phyloP scores from a whole-genome alignment of 2,329 filamentous ascomycete species.

The Colletotrichum spaethianum region DNA sequence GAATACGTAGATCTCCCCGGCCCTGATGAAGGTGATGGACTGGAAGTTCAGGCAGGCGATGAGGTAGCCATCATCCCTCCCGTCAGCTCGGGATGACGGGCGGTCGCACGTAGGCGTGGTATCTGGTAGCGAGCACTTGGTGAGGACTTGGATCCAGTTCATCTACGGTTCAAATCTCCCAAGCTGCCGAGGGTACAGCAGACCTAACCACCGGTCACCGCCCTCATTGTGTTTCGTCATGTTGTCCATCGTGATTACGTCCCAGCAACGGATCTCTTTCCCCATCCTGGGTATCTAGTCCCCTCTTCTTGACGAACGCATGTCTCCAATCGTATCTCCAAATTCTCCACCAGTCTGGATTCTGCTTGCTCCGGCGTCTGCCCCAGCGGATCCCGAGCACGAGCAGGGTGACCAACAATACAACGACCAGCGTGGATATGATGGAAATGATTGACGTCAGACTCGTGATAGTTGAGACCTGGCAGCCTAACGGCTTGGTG shows the following conservation, averaged over 20 bases:
- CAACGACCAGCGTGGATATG: slow-evolving; percentile 48
- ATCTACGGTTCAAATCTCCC: slow-evolving; percentile 21
- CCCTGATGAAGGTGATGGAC: slow-evolving; percentile 51
- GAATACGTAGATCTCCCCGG: slow-evolving; percentile 81
- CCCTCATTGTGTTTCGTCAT: background rate
- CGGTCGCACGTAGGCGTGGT: background rate
- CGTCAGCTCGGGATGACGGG: slow-evolving; percentile 82
- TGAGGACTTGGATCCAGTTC: slow-evolving; percentile 21
- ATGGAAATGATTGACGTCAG: slow-evolving; percentile 54
- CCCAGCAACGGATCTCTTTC: slow-evolving; percentile 45
- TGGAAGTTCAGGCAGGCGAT: slow-evolving; percentile 78
- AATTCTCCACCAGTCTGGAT: slow-evolving; percentile 44
- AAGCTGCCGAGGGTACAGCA: slow-evolving; percentile 1
- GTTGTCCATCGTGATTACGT: background rate
- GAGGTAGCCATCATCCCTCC: slow-evolving; percentile 92
- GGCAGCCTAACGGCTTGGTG: slow-evolving; percentile 55
- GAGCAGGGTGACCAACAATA: slow-evolving; percentile 44
- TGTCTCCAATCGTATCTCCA: slow-evolving; percentile 36
- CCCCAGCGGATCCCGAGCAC: slow-evolving; percentile 36
- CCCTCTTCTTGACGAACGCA: background rate
- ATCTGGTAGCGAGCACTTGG: slow-evolving; percentile 16
- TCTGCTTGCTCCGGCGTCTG: slow-evolving; percentile 30
- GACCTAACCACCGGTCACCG: background rate
- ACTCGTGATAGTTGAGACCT: slow-evolving; percentile 59
- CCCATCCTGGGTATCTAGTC: background rate